Base-by-base conservation (phyloP, 106 monocot species). In the Dendrobium officinale region DNA sequence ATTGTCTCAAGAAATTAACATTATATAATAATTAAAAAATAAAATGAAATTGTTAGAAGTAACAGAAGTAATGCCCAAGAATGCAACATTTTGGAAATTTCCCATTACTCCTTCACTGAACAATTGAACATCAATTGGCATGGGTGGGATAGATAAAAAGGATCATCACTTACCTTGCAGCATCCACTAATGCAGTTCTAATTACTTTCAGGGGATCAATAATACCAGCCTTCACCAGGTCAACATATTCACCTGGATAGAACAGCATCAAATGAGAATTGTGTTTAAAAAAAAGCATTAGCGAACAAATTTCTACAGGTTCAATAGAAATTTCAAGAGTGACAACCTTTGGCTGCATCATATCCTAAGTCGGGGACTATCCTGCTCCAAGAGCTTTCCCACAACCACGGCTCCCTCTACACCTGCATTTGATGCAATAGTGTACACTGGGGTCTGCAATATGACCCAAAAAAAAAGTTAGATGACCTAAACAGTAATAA, bases 181-280 rank as follows among this genome's bases (percentile, higher is more conserved):
- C 92, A 86, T 92, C 92, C 31, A 92, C 87, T 67, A 92, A 78
- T 10, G 92, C 92, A 27, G 92, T 92, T 78, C 92, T 84, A 43
- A 92, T 92, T 10, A 89, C 92, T 85, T 92, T 92, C 81, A 92
- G 78, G 67, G 92, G 92, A 68, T 92, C 92, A 79, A 92, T 88
- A 58, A 92, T 89, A 58, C 89, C 89, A 0, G 89, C 77, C 84
- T 92, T 92, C 0, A 92, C 82, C 89, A 92, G 86, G 45, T 92
- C 92, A 0, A 89, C 88, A 84, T 92, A 92, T 81, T 92, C 92
- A 78, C 89, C 92, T 92, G 72, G 6, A 58, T 8, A 6, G 8
- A 44, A 20, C 19, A 42, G 13, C 18, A 44, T 9, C 9, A 74
- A 43, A 74, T 44, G 19, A 22, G n/a, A 61, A n/a, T 58, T 74